A percentile compares a stretch with the other conserved stretches of the same genome.
phyloP scores from a whole-genome alignment of 2,329 filamentous ascomycete species.

The Fusarium buharicum region DNA sequence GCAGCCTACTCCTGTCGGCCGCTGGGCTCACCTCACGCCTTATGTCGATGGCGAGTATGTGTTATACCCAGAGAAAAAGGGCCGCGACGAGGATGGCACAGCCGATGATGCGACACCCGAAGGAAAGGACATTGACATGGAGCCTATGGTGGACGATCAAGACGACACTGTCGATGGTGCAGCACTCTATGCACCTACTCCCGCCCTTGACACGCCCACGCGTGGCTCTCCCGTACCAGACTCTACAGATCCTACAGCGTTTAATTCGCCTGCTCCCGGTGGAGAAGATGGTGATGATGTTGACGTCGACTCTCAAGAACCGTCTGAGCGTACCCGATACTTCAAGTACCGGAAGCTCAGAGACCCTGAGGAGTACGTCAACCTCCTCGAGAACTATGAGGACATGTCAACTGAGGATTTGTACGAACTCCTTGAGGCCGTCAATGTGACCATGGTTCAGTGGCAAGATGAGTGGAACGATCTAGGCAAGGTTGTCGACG shows the following conservation, averaged over 20 bases:
- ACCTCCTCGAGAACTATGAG: conserved; percentile 61
- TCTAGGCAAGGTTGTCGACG: conserved; percentile 62
- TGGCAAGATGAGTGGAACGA: conserved; percentile 67
- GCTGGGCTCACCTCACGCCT: conserved; percentile 55
- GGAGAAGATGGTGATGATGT: conserved; percentile 52
- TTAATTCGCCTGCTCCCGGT: conserved; percentile 53
- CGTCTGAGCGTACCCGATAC: conserved; percentile 43
- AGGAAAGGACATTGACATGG: conserved; percentile 48
- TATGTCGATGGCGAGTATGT: conserved; percentile 54
- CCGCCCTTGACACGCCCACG: conserved; percentile 53
- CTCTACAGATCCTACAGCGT: conserved; percentile 51
- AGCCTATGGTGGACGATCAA: conserved; percentile 49
- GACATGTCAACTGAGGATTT: conserved; percentile 60
- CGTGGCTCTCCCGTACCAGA: conserved; percentile 55
- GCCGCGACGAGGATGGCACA: conserved; percentile 48
- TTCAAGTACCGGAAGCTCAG: conserved; percentile 63
- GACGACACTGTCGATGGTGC: conserved; percentile 47
- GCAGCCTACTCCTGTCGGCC: conserved; percentile 47
- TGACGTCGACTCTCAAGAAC: conserved; percentile 52
- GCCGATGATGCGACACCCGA: conserved; percentile 48
- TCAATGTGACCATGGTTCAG: conserved; percentile 58
- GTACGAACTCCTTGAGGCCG: conserved; percentile 56
- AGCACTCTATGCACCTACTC: conserved; percentile 50
- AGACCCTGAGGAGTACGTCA: conserved; percentile 60
- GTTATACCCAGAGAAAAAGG: conserved; percentile 54